Base-by-base conservation (phyloP, 2,329 filamentous ascomycete genomes). In the Pseudocercospora musae region DNA sequence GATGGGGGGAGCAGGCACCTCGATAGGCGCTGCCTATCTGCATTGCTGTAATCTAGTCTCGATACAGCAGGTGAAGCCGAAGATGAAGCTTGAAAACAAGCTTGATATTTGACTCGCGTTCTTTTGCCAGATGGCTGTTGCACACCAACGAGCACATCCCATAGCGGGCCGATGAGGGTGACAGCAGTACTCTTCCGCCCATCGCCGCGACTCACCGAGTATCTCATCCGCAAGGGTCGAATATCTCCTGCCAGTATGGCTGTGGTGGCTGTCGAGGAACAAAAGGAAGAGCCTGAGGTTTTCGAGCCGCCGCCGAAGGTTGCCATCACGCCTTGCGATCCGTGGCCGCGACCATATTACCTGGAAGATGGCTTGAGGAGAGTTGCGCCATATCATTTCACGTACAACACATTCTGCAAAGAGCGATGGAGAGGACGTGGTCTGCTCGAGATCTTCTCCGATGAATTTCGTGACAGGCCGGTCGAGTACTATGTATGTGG, bases 351-450 rank as follows among this genome's bases (percentile, higher is more conserved):
- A 60, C 92, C 92, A 0, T 98, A 97, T 78, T 89, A 89, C 71
- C 82, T 96, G 65, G 89, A 96, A 70, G 88, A 89, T 69, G 92
- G 91, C 8, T 80, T 99, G 65, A 88, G 93, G 56, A 88, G 92
- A 66, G 89, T 97, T 31, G 84, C 83, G 48, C 94, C 94, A 3
- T 98, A 99, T 74, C 87, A 95, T 75, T 97, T 84, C 76, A 97
- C 93, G 2, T 97, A 97, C 81, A 96, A 96, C 74, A 97, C 94
- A 0, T 92, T 87, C 79, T 95, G 91, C 81, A 99, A 98, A 78
- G 85, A 96, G 78, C 84, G 95, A 76, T 99, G 95, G 95, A 85
- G 94, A 59, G 91, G 89, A 31, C 84, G 91, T 40, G 84, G 85
- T 63, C 80, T 99, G 52, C 81, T 96, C 57, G 92, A 97, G 53